Conservation (phyloP, 345 rosid species). For the Microthlaspi erraticum region DNA sequence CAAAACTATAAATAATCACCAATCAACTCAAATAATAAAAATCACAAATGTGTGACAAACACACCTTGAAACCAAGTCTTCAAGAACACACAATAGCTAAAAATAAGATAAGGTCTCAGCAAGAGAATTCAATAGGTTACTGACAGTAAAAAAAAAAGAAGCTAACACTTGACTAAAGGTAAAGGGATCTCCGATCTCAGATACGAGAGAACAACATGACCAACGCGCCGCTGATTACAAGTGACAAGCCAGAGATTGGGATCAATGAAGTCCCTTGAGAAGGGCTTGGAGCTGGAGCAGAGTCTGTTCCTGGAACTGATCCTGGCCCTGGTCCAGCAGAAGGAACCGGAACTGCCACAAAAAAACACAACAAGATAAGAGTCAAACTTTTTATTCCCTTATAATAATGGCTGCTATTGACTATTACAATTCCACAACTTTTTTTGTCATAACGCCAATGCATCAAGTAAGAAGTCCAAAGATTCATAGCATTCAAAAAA, state of each 20-base stretch:
- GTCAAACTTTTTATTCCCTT: too few species aligned
- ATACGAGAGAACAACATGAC: slow-evolving; percentile 17
- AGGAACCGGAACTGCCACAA: slow-evolving; percentile 34
- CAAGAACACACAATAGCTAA: slow-evolving; percentile 4
- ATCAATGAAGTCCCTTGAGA: slow-evolving; percentile 24
- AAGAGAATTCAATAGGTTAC: slow-evolving; percentile 11
- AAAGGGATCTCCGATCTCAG: slow-evolving; percentile 11
- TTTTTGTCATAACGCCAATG: slow-evolving; percentile 2
- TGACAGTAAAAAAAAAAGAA: not conserved
- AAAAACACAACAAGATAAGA: not conserved
- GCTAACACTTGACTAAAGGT: slow-evolving; percentile 1
- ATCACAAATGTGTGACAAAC: not conserved
- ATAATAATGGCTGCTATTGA: not conserved
- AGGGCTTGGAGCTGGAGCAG: slow-evolving; percentile 40
- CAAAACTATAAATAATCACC: not conserved
- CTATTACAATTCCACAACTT: not conserved
- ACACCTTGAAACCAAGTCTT: slow-evolving; percentile 21
- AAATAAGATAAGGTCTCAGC: slow-evolving; percentile 12
- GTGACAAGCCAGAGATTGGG: slow-evolving; percentile 30
- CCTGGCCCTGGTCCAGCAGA: slow-evolving; percentile 5
- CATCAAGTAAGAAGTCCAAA: slow-evolving; percentile 8
- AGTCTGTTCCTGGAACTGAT: not conserved
- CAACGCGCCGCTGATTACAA: slow-evolving; percentile 27
- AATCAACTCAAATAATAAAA: slow-evolving; percentile 14
- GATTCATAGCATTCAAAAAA: slow-evolving; percentile 14